Conservation (phyloP, 2,329 filamentous ascomycete species). For the Fusarium redolens region DNA sequence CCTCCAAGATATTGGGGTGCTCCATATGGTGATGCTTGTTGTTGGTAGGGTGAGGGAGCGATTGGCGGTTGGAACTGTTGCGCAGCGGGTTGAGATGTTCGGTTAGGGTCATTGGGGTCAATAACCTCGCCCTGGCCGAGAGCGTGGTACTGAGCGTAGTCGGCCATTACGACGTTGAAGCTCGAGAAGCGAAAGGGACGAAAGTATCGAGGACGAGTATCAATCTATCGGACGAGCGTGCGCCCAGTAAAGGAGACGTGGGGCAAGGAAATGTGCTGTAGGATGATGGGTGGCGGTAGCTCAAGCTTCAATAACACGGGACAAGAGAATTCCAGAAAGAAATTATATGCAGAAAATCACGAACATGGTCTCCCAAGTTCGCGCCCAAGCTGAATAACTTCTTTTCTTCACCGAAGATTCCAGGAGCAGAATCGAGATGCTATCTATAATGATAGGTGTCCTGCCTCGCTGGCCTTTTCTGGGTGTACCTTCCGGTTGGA, state of each 20-base stretch:
- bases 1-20: constrained; percentile 55
- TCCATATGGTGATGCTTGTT: constrained; percentile 53
- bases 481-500: constrained; percentile 35
- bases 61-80: constrained; percentile 68
- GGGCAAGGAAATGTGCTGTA: constrained; percentile 30
- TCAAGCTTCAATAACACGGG: constrained; percentile 24
- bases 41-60: constrained; percentile 66
- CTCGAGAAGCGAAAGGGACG: constrained; percentile 23
- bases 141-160: constrained; percentile 66
- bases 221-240: constrained; percentile 45
- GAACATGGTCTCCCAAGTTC: constrained; percentile 41
- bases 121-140: constrained; percentile 66
- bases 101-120: constrained; percentile 66
- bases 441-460: constrained; percentile 35
- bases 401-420: constrained; percentile 19
- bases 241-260: constrained; percentile 45
- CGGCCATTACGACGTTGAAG: constrained; percentile 58
- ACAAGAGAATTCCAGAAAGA: constrained; percentile 36
- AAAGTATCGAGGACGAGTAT: constrained; percentile 35
- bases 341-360: constrained; percentile 37
- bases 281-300: constrained; percentile 23
- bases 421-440: constrained; percentile 30
- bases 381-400: constrained; percentile 24
- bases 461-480: constrained; percentile 49
- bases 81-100: constrained; percentile 61